Evolutionary conservation across 2,329 filamentous ascomycete genomes (phyloP).

Genomic region (Botrytis pseudocinerea): DNA sequence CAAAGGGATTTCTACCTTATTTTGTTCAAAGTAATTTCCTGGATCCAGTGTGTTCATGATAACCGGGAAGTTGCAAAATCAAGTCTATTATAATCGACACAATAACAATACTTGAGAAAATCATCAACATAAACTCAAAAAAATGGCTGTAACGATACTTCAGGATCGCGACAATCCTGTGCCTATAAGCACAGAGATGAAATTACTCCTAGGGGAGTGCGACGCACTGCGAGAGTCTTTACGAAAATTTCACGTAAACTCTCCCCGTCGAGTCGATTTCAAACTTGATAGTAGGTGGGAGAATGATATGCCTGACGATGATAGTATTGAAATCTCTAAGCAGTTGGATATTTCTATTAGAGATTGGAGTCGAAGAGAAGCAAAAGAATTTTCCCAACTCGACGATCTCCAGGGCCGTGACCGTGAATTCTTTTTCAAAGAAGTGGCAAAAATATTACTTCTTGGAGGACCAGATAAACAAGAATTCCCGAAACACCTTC

Average conservation of each 20-base stretch:
- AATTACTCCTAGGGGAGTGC: neutral
- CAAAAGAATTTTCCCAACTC: neutral
- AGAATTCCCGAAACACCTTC: neutral
- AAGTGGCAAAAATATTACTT: neutral
- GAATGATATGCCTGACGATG: rapidly evolving
- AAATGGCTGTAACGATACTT: neutral
- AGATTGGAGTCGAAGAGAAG: neutral
- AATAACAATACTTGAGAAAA: neutral
- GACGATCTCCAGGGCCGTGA: neutral
- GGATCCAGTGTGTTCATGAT: neutral
- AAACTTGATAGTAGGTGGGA: too few species aligned
- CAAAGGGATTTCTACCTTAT: neutral
- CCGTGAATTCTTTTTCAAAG: neutral
- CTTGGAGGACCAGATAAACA: neutral
- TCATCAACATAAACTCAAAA: neutral
- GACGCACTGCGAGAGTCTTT: neutral
- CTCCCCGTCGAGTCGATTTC: too few species aligned
- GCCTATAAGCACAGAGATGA: too few species aligned
- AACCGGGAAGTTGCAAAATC: rapidly evolving
- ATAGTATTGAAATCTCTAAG: rapidly evolving
- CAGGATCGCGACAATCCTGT: too few species aligned
- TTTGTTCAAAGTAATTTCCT: neutral
- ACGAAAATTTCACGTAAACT: neutral
- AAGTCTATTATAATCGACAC: neutral
- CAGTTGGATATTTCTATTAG: too few species aligned